These are phyloP conservation scores for Corrigiola litoralis DNA, from an alignment of 179 eudicot genomes.

Conservation along the genomic window DNA sequence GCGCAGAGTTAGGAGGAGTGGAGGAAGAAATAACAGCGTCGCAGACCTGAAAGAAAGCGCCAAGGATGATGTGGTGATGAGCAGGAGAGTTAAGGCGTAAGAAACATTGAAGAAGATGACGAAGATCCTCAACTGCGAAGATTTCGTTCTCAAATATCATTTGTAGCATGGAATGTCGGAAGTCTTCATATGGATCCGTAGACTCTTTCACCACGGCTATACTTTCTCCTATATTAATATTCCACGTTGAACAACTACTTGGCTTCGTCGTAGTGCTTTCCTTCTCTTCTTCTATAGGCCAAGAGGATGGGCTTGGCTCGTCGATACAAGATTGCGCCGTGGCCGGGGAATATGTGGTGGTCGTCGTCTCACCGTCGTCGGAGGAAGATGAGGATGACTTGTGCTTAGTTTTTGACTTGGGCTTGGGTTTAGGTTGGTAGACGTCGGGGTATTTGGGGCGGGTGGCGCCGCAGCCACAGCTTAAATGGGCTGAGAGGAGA, in stretches of 20 bases:
- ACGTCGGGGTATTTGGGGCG: constrained; percentile 8
- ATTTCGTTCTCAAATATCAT: constrained; percentile 79
- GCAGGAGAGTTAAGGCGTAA: constrained; percentile 70
- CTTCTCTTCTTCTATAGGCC: background rate
- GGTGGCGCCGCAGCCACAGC: constrained; percentile 23
- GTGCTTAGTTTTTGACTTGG: constrained; percentile 1
- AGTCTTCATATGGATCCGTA: constrained; percentile 71
- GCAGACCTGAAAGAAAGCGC: constrained; percentile 81
- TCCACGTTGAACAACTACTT: background rate
- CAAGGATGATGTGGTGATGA: constrained; percentile 60
- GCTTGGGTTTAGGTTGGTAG: constrained; percentile 17
- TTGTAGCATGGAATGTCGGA: constrained; percentile 72
- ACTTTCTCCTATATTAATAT: constrained; percentile 33
- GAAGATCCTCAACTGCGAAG: constrained; percentile 48
- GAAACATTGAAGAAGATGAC: constrained; percentile 67
- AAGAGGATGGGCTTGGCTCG: background rate
- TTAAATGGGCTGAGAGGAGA: constrained; percentile 19
- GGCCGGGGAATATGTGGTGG: constrained; percentile 2
- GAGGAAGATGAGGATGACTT: constrained; percentile 15
- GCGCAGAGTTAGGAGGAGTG: background rate
- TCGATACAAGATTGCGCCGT: background rate
- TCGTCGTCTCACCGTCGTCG: background rate
- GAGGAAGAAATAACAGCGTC: constrained; percentile 34
- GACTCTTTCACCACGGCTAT: constrained; percentile 79
- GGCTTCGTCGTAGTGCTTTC: background rate